Base-by-base conservation (phyloP, 192 early-diverging fungal genomes). In the Gigaspora rosea region DNA sequence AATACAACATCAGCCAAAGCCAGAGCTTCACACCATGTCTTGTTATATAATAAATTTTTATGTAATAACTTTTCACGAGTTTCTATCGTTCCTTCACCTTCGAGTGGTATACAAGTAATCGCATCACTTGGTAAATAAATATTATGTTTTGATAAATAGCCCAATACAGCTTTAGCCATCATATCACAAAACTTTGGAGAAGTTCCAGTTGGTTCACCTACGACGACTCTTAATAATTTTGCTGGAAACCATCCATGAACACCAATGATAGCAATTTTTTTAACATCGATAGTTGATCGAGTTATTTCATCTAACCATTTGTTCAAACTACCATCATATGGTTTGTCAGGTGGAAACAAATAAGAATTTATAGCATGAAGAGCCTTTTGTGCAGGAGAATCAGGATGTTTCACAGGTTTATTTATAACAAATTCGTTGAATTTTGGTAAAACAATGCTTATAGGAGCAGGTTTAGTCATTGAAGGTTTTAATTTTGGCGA, bases 171-270 rank as follows among this genome's bases (percentile, higher is more conserved):
- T 57, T 87, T 81, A 18, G 86, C 83, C 95, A 95, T 97, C 85
- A 95, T 93, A 73, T 94, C 88, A 64, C 94, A 95, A 77, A 98
- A 98, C 71, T 92, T 91, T 18, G 81, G 82, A 22, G 94, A 96
- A 18, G 94, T 97, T 15, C 97, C 97, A 1, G 95, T 97, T 2
- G 96, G 97, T 78, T 96, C 95, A 9, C 97, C 97, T 35, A 95
- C 89, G 32, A 96, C 87, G 77, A 85, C 88, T 62, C 89, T 83
- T 52, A 92, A 85, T 73, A 89, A 86, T 70, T 90, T 91, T 59
- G 88, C 90, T 1, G 95, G 92, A 79, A 97, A 95, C 89, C 94
- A 97, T 10, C 96, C 95, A 63, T 97, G 95, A 2, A 96, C 87
- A n/a, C 96, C 95, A 61, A 97, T 85, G 13, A 97, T 88, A 4